Percentiles rank a stretch among this genome's conserved stretches.
These are phyloP conservation scores for Aquilaria sinensis DNA, from an alignment of 345 rosid species.

Conservation along the genomic window DNA sequence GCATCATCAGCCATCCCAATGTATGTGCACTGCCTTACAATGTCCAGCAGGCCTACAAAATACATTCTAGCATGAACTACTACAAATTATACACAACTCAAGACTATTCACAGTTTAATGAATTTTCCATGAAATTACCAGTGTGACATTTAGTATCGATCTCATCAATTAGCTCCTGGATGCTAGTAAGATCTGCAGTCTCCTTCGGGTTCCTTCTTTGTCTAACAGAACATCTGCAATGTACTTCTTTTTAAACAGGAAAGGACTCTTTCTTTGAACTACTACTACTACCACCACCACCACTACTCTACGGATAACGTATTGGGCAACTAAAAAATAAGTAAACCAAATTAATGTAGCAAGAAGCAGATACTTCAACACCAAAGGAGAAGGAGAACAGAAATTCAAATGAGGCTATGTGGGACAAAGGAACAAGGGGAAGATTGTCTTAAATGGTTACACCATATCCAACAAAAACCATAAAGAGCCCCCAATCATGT, in stretches of 20 bases:
- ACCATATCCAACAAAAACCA: too few species aligned
- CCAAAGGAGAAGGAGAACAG: too few species aligned
- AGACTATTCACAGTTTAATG: slow-evolving; percentile 6
- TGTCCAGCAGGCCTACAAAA: slow-evolving; percentile 66
- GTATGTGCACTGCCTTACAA: slow-evolving; percentile 69
- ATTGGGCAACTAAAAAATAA: too few species aligned
- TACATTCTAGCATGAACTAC: slow-evolving; percentile 10
- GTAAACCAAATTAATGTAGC: too few species aligned
- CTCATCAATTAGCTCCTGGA: slow-evolving; percentile 70
- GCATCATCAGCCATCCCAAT: slow-evolving; percentile 96
- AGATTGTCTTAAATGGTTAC: too few species aligned
- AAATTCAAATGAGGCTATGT: too few species aligned
- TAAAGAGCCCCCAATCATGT: too few species aligned
- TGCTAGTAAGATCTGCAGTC: slow-evolving; percentile 88
- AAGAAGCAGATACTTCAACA: too few species aligned
- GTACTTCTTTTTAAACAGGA: background rate
- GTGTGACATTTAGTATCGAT: slow-evolving; percentile 62
- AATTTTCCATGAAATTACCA: slow-evolving; percentile 31
- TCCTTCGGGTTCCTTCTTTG: slow-evolving; percentile 91
- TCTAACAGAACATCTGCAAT: slow-evolving; percentile 59
- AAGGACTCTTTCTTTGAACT: too few species aligned
- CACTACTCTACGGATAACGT: too few species aligned
- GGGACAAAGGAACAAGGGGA: too few species aligned
- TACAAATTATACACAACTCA: slow-evolving; percentile 4
- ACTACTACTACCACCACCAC: too few species aligned